Base-by-base conservation (phyloP, 768 basidiomycete genomes). In the Tephrocybe rancida region DNA sequence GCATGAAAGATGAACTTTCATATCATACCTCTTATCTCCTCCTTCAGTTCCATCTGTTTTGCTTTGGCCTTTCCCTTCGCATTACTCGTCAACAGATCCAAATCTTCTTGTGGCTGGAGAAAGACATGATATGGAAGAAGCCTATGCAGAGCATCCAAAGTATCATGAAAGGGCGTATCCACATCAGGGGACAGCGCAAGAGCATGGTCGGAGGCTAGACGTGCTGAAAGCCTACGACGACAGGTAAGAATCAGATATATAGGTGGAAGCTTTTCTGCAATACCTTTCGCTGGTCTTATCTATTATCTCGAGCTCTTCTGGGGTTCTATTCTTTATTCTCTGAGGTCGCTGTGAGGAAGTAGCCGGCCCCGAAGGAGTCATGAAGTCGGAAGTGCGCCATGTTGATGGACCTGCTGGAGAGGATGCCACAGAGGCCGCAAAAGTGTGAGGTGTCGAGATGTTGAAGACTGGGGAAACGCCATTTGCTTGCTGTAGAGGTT, bases 121-220 rank as follows among this genome's bases (percentile, higher is more conserved):
- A 86, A 90, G 45, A 92, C 69, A 62, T 93, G 91, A 61, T 90
- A 92, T 0, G 91, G 90, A 19, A 92, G 73, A 19, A 93, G 74
- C 45, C 90, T 80, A n/a, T 81, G 78, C 21, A 91, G 75, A 2
- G 76, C 86, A 63, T 93, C 91, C 5, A 70, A 63, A 8, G 74
- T 68, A 61, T 89, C 83, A 13, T 61, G 56, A 60, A 93, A 93
- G 1, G 90, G 85, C 0, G 83, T 76, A 45, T 91, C 87, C 32
- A 81, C 75, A 59, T 92, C 86, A 34, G 89, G 88, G 47, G 82
- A 77, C 45, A 83, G 60, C 14, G 81, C 81, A 14, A 77, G 70
- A 35, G 74, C 71, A 49, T 91, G 90, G 67, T 93, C 90, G 30
- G 77, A 70, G 1, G 78, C 78, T 45, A 91, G 72, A 58, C 78